Evolutionary conservation across 208 protist genomes (phyloP).

Genomic region (Chromosphaera perkinsii): DNA sequence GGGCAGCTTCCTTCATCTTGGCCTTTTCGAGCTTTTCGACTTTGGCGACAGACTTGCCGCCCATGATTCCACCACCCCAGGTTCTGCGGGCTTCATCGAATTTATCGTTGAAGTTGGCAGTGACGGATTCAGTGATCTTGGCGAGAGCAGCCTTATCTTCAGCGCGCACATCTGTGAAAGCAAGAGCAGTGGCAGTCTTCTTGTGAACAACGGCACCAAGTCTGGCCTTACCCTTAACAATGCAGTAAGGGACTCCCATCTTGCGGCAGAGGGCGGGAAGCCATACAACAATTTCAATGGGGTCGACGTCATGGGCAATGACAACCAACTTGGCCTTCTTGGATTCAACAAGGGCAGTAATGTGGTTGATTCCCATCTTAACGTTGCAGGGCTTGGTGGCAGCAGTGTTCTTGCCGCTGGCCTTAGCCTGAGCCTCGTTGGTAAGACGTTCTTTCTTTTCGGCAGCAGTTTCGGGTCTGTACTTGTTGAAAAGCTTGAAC

Average conservation of each 20-base stretch:
- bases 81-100: conserved; percentile 74
- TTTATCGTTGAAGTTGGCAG: conserved; percentile 84
- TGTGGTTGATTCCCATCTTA: conserved; percentile 94
- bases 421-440: conserved; percentile 82
- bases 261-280: conserved; percentile 96
- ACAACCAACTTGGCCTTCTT: conserved; percentile 97
- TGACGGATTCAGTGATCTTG: conserved; percentile 80
- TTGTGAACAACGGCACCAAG: conserved; percentile 90
- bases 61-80: conserved; percentile 79
- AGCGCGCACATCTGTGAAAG: conserved; percentile 85
- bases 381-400: conserved; percentile 77
- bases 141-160: conserved; percentile 83
- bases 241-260: conserved; percentile 97
- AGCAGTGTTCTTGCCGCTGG: conserved; percentile 53
- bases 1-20: conserved; percentile 29
- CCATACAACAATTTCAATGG: conserved; percentile 97
- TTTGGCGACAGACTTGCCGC: conserved; percentile 37
- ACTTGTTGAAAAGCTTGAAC: conserved; percentile 80
- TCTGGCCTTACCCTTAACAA: conserved; percentile 96
- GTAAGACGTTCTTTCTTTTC: conserved; percentile 86
- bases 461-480: conserved; percentile 69
- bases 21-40: conserved; percentile 37
- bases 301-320: conserved; percentile 99
- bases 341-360: conserved; percentile 92
- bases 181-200: conserved; percentile 90